Percentiles rank a stretch among this genome's conserved stretches.
These are phyloP conservation scores for Phytopythium montanum DNA, from an alignment of 352 stramenopile genomes.

Conservation along the genomic window DNA sequence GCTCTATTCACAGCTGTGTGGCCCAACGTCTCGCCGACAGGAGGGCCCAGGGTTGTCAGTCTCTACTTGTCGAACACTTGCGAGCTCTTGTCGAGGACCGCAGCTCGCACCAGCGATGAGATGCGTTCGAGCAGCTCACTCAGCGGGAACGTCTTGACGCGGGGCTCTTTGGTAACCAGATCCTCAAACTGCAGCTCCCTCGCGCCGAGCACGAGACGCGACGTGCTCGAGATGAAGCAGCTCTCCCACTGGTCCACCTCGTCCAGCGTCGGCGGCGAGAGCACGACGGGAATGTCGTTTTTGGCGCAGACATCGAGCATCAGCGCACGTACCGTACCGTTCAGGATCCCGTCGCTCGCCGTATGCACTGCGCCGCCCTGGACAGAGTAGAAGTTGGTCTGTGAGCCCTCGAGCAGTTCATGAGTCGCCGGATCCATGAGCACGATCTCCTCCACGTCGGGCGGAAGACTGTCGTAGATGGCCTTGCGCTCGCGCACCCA, in stretches of 20 bases:
- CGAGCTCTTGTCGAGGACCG: slow-evolving; percentile 51
- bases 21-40: not conserved
- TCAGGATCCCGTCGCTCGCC: slow-evolving; percentile 67
- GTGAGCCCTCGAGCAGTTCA: slow-evolving; percentile 66
- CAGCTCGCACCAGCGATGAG: slow-evolving; percentile 33
- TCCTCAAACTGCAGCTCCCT: slow-evolving; percentile 47
- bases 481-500: slow-evolving; percentile 74
- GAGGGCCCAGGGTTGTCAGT: not conserved
- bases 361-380: slow-evolving; percentile 53
- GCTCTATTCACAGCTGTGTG: not conserved
- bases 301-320: slow-evolving; percentile 63
- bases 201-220: slow-evolving; percentile 65
- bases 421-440: slow-evolving; percentile 70
- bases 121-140: slow-evolving; percentile 47
- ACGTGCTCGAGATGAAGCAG: slow-evolving; percentile 85
- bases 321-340: slow-evolving; percentile 69
- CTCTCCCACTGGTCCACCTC: slow-evolving; percentile 59
- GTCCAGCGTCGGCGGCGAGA: slow-evolving; percentile 49
- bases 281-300: slow-evolving; percentile 46
- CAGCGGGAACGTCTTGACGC: slow-evolving; percentile 25
- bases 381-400: slow-evolving; percentile 84
- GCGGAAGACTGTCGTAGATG: slow-evolving; percentile 67
- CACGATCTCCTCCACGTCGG: slow-evolving; percentile 77
- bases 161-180: slow-evolving; percentile 20
- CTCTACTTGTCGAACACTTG: slow-evolving; percentile 40